These are phyloP conservation scores for Lentinus polychrous DNA, from an alignment of 1,284 basidiomycete species.

Conservation along the genomic window DNA sequence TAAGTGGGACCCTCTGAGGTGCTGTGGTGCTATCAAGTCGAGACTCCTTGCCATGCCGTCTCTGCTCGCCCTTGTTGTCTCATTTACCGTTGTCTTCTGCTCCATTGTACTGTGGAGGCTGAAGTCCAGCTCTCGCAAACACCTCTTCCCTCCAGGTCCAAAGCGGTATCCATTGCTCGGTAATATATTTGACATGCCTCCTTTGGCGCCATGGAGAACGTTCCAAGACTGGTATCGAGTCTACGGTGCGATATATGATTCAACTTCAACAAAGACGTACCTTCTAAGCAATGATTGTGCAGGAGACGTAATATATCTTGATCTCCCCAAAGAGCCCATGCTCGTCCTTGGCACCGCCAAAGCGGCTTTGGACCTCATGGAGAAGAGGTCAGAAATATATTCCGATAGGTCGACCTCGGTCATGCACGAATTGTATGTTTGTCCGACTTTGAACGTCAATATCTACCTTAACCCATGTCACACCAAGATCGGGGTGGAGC, in stretches of 20 bases:
- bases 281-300: too few species aligned
- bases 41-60: too few species aligned
- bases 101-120: too few species aligned
- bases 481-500: slow-evolving; percentile 12
- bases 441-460: neutral
- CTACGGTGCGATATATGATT: neutral
- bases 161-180: neutral
- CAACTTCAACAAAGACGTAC: neutral
- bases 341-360: neutral
- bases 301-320: neutral
- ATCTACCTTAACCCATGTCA: neutral
- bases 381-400: neutral
- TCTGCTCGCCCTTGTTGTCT: too few species aligned
- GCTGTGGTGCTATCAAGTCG: too few species aligned
- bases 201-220: neutral
- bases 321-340: neutral
- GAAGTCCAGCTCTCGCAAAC: too few species aligned
- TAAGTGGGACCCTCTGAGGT: too few species aligned
- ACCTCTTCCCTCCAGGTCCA: too few species aligned
- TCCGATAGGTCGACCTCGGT: neutral
- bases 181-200: neutral
- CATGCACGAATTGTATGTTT: neutral
- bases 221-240: neutral
- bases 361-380: neutral
- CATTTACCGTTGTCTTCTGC: too few species aligned